Percentiles rank a stretch among this genome's conserved stretches.
phyloP scores from a whole-genome alignment of 2,329 filamentous ascomycete species.

The Celoporthe dispersa region DNA sequence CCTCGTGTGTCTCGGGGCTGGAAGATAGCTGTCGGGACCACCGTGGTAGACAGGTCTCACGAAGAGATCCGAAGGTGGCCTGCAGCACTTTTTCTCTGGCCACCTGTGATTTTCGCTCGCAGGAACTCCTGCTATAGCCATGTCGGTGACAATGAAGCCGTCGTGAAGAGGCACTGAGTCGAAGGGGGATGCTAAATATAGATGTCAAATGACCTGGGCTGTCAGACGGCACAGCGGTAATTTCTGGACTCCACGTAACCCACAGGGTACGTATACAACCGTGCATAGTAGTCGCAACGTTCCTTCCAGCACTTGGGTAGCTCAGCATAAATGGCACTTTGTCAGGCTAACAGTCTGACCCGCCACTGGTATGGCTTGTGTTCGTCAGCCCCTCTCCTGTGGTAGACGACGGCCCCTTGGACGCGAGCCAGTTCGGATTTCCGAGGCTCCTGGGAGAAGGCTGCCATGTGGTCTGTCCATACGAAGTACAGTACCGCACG shows the following conservation, averaged over 20 bases:
- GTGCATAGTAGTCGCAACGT: neutral
- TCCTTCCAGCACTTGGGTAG: neutral
- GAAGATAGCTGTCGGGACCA: neutral
- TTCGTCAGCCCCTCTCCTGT: neutral
- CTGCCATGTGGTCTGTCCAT: neutral
- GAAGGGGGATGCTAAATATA: neutral
- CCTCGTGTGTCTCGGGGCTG: too few species aligned
- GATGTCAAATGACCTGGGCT: neutral
- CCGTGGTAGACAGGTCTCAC: neutral
- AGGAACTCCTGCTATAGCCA: neutral
- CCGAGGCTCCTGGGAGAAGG: neutral
- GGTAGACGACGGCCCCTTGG: neutral
- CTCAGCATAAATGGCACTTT: neutral
- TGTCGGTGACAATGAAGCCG: neutral
- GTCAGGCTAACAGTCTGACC: neutral
- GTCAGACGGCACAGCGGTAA: neutral
- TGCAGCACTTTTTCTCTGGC: neutral
- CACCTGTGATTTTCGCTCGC: neutral
- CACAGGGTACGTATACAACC: neutral
- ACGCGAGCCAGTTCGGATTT: neutral
- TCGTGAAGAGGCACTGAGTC: conserved; percentile 1
- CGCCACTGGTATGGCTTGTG: neutral
- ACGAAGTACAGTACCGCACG: neutral
- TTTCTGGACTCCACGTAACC: too few species aligned
- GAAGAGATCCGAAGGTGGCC: neutral